Evolutionary conservation across 2,329 filamentous ascomycete species (phyloP), one percentile per base, ranked within the genome.

Genomic region (Aspergillaceae sp.): DNA sequence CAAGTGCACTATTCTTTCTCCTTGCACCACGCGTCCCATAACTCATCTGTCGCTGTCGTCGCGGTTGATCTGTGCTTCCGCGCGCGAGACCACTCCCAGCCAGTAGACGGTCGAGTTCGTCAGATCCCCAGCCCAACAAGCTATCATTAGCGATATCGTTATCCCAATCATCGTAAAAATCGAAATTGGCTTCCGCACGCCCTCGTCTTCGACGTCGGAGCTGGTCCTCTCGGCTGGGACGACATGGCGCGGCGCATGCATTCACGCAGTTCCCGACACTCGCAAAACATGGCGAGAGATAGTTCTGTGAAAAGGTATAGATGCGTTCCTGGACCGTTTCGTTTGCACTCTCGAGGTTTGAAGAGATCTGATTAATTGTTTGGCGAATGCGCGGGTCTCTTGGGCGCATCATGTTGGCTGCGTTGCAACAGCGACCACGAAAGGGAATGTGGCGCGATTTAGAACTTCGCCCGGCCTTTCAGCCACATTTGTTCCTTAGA

Each of bases 111-210:
- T 95, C 91, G 71, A 94, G 82, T 62, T 94, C 89, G 58, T 94
- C 89, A 55, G 78, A 82, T 35, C 84, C 83, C 86, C 88, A 94
- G 40, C 80, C 83, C 44, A 90, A 70, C 41, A 91, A 65, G 35
- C 81, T 77, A 32, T 72, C 73, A 43, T 78, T 76, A 29, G 56
- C 59, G 47, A 81, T 77, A 45, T 80, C 76, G 40, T 78, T 75
- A 50, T 95, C 88, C 91, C 91, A 97, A 67, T 96, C 91, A 67
- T 96, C 91, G 71, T 97, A 97, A 65, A 97, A 97, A 66, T 96
- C 91, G 63, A 97, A 97, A 59, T 80, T 90, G 58, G 86, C 80
- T 67, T 96, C 90, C 29, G 89, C 86, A 43, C 74, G 68, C 11
- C 68, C 69, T 33, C 84, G 78, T 57, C 88, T 82, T 50, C 83